Base-by-base conservation (phyloP, 1,139 yeast species). In the Suhomyces atakaporum region DNA sequence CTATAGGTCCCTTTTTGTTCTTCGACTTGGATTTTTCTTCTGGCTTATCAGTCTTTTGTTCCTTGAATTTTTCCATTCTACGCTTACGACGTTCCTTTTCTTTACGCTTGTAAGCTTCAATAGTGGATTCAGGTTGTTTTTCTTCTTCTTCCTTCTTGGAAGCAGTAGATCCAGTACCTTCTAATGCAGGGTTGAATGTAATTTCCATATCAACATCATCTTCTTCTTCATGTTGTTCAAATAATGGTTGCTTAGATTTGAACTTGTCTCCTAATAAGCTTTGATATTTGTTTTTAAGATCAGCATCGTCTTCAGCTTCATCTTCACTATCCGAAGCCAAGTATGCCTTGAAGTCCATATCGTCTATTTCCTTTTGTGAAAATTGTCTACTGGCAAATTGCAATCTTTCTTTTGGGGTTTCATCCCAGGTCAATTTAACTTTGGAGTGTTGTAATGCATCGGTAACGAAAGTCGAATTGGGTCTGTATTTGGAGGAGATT, bases 361-460 rank as follows among this genome's bases (percentile, higher is more conserved):
- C 97, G 49, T 92, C 97, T 34, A 90, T 74, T 56, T 94, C 98
- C 58, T 84, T 82, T 55, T 87, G 95, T 32, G 89, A 80, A 54
- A 94, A 90, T 11, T 90, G 89, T 49, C 83, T 79, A 12, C 85
- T 75, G 1, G 96, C 79, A 37, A 90, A 62, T 39, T 85, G 81
- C n/a, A 80, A 62, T 57, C 98, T 77, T 53, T 89, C 97, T 42
- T 80, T 83, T 3, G 98, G 98, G 0, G 97, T 94, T 62, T 92
- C 97, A 61, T 94, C 99, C 97, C 97, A 90, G 0, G 97, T 89
- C 46, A 90, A 72, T 56, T 87, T 87, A 31, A 90, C 97, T 54
- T 88, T 89, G 10, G 96, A 88, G 57, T 88, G 96, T 56, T 89
- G 96, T 41, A 90, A 72, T 0, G 97, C 97, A 61, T 87, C 96